Evolutionary conservation across 2,329 filamentous ascomycete species (phyloP), one percentile per base, ranked within the genome.

Genomic region (Monilinia vaccinii-corymbosi): DNA sequence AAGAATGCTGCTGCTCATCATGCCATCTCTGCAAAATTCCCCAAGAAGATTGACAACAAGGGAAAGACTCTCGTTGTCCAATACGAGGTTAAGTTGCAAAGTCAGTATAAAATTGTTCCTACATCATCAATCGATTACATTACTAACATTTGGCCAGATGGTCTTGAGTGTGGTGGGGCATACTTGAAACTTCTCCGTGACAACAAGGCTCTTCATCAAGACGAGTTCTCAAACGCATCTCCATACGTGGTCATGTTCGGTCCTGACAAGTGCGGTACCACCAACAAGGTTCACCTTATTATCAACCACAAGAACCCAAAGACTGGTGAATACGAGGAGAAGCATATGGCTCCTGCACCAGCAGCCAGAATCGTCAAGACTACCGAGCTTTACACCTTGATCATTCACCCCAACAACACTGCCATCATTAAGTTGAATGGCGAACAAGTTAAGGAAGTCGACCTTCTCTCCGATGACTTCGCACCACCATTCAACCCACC

Each of bases 221-320:
- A 97, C 67, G 94, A 99, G 81, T 99, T 99, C 81, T 91, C 89
- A 76, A 97, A 99, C 79, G 85, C 88, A 64, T 96, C 93, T 47
- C 94, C 94, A 52, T 99, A 99, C 74, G 89, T 99, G 69, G 96
- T 99, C 83, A 99, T 99, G 94, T 99, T 99, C 75, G 94, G 94
- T 69, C 94, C 94, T 70, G 94, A 99, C 82, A 97, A 97, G 87
- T 99, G 94, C 76, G 94, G 94, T 76, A 84, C 91, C 75, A 97
- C 91, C 77, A 99, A 99, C 87, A 97, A 97, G 88, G 89, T 95
- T 57, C 83, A 85, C 77, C 96, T 99, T 80, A 99, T 99, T 77
- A 96, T 99, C 86, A 94, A 95, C 79, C 94, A 99, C 88, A 99
- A 97, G 89, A 99, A 97, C 85, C 94, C 94, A 74, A 97, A 96